phyloP scores from a whole-genome alignment of 2,329 filamentous ascomycete species.

The Plectosphaerella cucumerina region DNA sequence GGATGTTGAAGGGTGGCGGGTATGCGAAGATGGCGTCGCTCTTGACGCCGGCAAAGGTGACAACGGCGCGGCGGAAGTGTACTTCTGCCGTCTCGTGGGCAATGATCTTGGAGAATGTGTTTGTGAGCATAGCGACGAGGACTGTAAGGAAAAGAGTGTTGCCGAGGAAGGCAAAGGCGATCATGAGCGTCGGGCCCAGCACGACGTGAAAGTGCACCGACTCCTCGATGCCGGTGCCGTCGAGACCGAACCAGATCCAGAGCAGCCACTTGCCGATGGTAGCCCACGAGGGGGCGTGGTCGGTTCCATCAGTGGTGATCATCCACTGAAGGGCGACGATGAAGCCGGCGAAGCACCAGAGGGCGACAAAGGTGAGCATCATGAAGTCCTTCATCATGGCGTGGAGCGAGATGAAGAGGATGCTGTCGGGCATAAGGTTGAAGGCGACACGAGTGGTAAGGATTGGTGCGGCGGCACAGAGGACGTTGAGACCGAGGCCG shows the following conservation, averaged over 20 bases:
- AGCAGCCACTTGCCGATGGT: conserved; percentile 74
- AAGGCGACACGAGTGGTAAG: conserved; percentile 67
- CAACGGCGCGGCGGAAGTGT: conserved; percentile 65
- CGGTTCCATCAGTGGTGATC: conserved; percentile 15
- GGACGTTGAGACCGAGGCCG: conserved; percentile 57
- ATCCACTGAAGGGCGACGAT: conserved; percentile 68
- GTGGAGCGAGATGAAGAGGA: conserved; percentile 69
- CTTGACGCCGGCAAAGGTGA: conserved; percentile 72
- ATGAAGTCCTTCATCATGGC: conserved; percentile 74
- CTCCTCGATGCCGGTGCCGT: conserved; percentile 52
- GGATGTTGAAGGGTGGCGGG: conserved; percentile 65
- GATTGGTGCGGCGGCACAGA: conserved; percentile 65
- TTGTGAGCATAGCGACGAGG: conserved; percentile 68
- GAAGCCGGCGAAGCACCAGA: conserved; percentile 67
- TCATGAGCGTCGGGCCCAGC: conserved; percentile 65
- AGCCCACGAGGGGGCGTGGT: conserved; percentile 30
- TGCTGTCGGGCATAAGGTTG: conserved; percentile 69
- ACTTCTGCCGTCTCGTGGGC: conserved; percentile 66
- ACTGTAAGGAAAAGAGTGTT: conserved; percentile 74
- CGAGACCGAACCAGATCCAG: conserved; percentile 76
- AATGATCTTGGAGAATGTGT: conserved; percentile 69
- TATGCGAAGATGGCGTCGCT: conserved; percentile 67
- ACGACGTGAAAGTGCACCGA: conserved; percentile 59
- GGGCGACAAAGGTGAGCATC: conserved; percentile 49
- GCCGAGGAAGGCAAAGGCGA: conserved; percentile 68